Conservation (phyloP, 768 basidiomycete genomes). For the Scleroderma citrinum region DNA sequence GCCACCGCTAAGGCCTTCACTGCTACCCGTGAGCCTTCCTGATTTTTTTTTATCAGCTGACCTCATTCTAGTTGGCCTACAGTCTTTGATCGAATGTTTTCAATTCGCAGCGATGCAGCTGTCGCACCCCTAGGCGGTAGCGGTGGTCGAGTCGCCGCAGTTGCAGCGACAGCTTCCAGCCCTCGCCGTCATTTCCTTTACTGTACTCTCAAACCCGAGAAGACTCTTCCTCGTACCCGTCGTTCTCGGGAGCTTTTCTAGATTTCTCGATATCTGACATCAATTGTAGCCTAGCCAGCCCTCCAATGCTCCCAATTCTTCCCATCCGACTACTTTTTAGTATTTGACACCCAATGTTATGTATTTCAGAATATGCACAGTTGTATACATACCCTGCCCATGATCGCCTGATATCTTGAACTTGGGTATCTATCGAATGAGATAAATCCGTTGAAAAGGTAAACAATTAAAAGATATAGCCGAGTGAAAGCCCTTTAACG, state of each 20-base stretch:
- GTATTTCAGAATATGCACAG: constrained; percentile 13
- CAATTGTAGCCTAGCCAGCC: not conserved
- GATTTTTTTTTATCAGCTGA: not conserved
- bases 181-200: constrained; percentile 83
- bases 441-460: constrained; percentile 1
- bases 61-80: not conserved
- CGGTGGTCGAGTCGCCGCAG: constrained; percentile 57
- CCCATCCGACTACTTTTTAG: not conserved
- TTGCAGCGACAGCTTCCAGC: constrained; percentile 59
- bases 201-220: constrained; percentile 67
- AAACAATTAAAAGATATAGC: not conserved
- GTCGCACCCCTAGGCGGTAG: constrained; percentile 40
- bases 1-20: constrained; percentile 85
- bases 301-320: too few species aligned
- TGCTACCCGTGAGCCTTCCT: constrained; percentile 58
- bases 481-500: not conserved
- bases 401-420: constrained; percentile 2
- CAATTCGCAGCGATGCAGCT: constrained; percentile 67
- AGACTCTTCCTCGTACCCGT: constrained; percentile 36
- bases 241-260: constrained; percentile 36
- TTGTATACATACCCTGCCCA: constrained; percentile 9
- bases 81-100: constrained; percentile 92
- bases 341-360: constrained; percentile 6
- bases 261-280: not conserved
- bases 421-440: constrained; percentile 15